Evolutionary conservation across 768 basidiomycete genomes (phyloP).

Genomic region (Mrakia frigida): DNA sequence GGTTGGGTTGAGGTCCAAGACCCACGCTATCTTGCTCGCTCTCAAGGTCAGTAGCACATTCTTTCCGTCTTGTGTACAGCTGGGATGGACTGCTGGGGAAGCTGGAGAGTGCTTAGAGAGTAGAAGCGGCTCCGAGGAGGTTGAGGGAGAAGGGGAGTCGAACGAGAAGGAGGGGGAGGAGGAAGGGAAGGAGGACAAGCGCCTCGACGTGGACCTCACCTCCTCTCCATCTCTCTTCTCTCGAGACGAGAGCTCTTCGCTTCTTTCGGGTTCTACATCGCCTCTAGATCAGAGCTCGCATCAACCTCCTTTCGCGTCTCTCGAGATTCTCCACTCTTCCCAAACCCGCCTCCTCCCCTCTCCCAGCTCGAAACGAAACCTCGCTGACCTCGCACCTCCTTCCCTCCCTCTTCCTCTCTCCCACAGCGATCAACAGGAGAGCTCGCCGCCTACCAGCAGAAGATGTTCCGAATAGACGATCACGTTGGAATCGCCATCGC

Average conservation of each 20-base stretch:
- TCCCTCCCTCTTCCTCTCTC: conserved; percentile 14
- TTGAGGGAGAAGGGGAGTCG: neutral
- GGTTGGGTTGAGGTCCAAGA: conserved; percentile 90
- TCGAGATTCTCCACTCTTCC: no score
- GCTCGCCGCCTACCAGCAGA: conserved; percentile 98
- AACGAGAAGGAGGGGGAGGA: neutral
- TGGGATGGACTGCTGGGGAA: neutral
- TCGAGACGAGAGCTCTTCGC: neutral
- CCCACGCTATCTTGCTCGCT: conserved; percentile 84
- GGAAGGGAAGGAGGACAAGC: neutral
- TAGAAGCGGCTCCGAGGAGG: neutral
- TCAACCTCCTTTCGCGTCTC: no score
- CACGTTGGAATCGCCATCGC: conserved; percentile 99
- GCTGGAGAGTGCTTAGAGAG: neutral
- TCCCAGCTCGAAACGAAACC: no score
- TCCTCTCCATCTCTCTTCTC: neutral
- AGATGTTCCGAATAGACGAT: conserved; percentile 99
- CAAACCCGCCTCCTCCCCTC: no score
- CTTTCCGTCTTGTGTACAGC: no score
- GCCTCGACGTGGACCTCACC: conserved; percentile 7
- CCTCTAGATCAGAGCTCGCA: neutral
- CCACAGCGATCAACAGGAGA: conserved; percentile 90
- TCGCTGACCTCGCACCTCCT: neutral
- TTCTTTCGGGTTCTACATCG: no score
- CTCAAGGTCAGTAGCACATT: conserved; percentile 62